These are phyloP conservation scores for Euphorbia schlechtendalii DNA, from an alignment of 441 rosid species.

Conservation along the genomic window DNA sequence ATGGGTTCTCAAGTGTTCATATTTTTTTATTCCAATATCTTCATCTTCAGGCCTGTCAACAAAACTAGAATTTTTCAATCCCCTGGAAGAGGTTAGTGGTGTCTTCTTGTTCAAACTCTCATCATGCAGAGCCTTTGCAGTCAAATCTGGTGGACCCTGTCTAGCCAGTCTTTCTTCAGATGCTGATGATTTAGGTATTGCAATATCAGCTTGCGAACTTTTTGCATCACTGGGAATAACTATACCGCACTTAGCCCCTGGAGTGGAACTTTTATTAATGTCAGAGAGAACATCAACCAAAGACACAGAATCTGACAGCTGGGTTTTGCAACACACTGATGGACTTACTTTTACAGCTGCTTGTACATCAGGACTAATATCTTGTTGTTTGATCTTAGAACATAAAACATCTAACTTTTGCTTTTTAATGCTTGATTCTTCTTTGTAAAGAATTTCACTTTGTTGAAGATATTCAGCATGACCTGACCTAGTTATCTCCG, in stretches of 20 bases:
- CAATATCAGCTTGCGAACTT: conserved; percentile 22
- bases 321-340: conserved; percentile 22
- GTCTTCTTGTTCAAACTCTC: conserved; percentile 21
- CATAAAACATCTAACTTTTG: conserved; percentile 28
- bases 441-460: conserved; percentile 21
- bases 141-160: conserved; percentile 14
- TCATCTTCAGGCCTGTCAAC: conserved; percentile 13
- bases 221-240: conserved; percentile 18
- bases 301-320: conserved; percentile 20
- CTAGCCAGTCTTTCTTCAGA: conserved; percentile 14
- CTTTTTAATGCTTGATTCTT: conserved; percentile 30
- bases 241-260: conserved; percentile 17
- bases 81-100: conserved; percentile 27
- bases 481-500: conserved; percentile 21
- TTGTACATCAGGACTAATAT: conserved; percentile 27
- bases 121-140: conserved; percentile 11
- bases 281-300: conserved; percentile 21
- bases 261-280: conserved; percentile 19
- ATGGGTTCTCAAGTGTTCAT: conserved; percentile 10
- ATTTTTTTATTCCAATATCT: conserved; percentile 15
- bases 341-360: conserved; percentile 24
- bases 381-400: conserved; percentile 27
- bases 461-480: conserved; percentile 27
- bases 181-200: conserved; percentile 12
- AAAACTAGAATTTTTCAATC: conserved; percentile 18